Evolutionary conservation across 2,329 filamentous ascomycete species (phyloP), one percentile per base, ranked within the genome.

Genomic region (Simplicillium sp.): DNA sequence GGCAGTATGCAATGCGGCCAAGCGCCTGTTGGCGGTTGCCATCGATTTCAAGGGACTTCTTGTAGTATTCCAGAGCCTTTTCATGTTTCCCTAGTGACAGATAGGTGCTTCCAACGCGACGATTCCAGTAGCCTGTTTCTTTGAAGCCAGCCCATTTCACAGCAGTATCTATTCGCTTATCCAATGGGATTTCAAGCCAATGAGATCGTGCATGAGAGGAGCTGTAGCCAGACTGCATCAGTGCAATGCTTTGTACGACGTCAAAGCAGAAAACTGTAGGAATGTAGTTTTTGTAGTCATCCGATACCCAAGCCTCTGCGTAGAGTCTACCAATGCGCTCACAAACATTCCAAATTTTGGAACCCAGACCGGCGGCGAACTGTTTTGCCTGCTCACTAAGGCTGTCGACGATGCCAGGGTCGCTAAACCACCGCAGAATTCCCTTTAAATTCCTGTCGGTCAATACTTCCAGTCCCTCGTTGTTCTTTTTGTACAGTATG

Each of bases 181-280:
- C 50, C 18, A 64, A 43, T 1, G 60, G 46, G 3, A 61, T 54
- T 1, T 61, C 59, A 0, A 55, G 50, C 63, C 64, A 67, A 44
- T 62, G 56, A 3, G 45, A 46, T 14, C 58, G 56, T 4, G 57
- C 58, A 32, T 62, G 57, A 1, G 56, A 55, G 59, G 60, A 66
- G 0, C 57, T 60, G 40, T 56, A 51, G 2, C 61, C 64, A 2
- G 56, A 54, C 12, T 65, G 54, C 51, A 66, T 58, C 3, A 60
- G 60, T 5, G 64, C 60, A 25, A 65, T 54, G 34, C 56, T 60
- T 42, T 67, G 64, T 4, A 67, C 64, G 31, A 67, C 65, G 41
- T 65, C 61, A 45, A 67, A 65, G 46, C 64, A 67, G 42, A 66
- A 62, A 0, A 61, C 47, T 0, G 64, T 64, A 5, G 64, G 61